A percentile compares a stretch with the other conserved stretches of the same genome.
Evolutionary conservation across 371 early-diverging fungal species (phyloP).

Genomic region (Mucor racemosus): DNA sequence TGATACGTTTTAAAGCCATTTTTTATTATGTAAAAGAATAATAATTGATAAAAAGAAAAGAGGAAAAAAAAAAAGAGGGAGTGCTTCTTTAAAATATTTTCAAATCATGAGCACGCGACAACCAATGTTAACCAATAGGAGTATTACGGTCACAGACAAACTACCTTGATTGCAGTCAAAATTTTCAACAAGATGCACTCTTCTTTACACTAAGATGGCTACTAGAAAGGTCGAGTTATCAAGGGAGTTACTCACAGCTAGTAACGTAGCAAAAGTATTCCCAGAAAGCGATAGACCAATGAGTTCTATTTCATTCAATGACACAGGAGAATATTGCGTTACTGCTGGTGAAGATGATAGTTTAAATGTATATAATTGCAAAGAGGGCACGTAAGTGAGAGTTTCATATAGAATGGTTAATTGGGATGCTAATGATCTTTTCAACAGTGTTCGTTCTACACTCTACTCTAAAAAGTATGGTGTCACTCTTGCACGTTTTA

Average conservation of each 20-base stretch:
- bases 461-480: slow-evolving; percentile 90
- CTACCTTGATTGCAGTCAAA: neutral
- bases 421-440: neutral
- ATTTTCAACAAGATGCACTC: neutral
- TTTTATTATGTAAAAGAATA: slow-evolving; percentile 9
- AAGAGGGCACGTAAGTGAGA: slow-evolving; percentile 68
- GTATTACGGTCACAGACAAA: slow-evolving; percentile 5
- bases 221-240: slow-evolving; percentile 30
- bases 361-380: slow-evolving; percentile 79
- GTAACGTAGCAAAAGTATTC: slow-evolving; percentile 69
- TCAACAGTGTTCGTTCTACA: slow-evolving; percentile 59
- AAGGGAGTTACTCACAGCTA: slow-evolving; percentile 34
- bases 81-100: slow-evolving; percentile 1
- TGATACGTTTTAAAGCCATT: slow-evolving; percentile 30
- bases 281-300: slow-evolving; percentile 67
- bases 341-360: slow-evolving; percentile 84
- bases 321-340: slow-evolving; percentile 70
- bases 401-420: too few relatives aligned
- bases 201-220: neutral
- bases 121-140: neutral
- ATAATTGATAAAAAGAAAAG: neutral
- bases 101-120: slow-evolving; percentile 8
- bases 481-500: slow-evolving; percentile 79
- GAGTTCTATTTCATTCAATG: slow-evolving; percentile 80
- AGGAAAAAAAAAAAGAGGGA: neutral